phyloP scores from a whole-genome alignment of 164 flowering plant species.

The Vitis labrusca region DNA sequence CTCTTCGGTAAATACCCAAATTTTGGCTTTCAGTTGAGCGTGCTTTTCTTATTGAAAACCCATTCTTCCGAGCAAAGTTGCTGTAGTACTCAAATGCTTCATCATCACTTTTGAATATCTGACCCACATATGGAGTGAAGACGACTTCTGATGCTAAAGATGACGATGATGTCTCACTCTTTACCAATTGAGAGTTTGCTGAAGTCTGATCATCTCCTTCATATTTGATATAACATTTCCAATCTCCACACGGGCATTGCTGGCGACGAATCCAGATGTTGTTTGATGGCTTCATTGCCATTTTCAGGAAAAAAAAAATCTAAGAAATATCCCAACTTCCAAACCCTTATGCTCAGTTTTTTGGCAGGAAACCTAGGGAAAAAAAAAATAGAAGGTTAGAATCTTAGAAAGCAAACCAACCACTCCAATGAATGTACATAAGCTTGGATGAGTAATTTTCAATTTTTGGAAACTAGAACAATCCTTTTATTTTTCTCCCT shows the following conservation, averaged over 20 bases:
- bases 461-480: no score
- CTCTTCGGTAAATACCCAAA: slow-evolving; percentile 34
- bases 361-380: background rate
- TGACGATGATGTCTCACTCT: slow-evolving; percentile 27
- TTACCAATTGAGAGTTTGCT: slow-evolving; percentile 27
- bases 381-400: background rate
- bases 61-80: slow-evolving; percentile 38
- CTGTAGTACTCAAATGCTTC: slow-evolving; percentile 45
- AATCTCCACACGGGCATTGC: slow-evolving; percentile 75
- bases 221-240: slow-evolving; percentile 53
- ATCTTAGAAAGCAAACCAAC: no score
- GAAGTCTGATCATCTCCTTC: slow-evolving; percentile 42
- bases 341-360: background rate
- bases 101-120: slow-evolving; percentile 33
- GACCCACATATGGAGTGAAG: slow-evolving; percentile 38
- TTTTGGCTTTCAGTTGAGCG: slow-evolving; percentile 39
- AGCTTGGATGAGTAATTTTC: no score
- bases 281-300: slow-evolving; percentile 33
- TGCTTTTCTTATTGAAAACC: slow-evolving; percentile 40
- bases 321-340: background rate
- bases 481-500: no score
- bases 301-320: slow-evolving; percentile 3
- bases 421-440: no score
- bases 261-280: slow-evolving; percentile 57
- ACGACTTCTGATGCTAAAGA: slow-evolving; percentile 27